Percentiles rank a stretch among this genome's conserved stretches.
phyloP scores from a whole-genome alignment of 164 flowering plant species.

The Pachysandra terminalis region DNA sequence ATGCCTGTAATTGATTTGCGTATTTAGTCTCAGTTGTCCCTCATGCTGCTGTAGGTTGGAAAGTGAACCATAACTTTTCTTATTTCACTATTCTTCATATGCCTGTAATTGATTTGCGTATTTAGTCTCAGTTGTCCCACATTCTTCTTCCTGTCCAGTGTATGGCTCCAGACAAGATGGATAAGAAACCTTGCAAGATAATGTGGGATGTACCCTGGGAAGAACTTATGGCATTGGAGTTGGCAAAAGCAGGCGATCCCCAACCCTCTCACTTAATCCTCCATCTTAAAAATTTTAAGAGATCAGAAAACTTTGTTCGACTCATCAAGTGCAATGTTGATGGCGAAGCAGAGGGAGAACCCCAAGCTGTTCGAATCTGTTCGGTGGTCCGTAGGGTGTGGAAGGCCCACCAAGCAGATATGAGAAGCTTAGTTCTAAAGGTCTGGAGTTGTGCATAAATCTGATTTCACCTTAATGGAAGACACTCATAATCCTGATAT shows the following conservation, averaged over 20 bases:
- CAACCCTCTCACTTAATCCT: constrained; percentile 86
- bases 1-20: neutral
- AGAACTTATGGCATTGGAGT: constrained; percentile 80
- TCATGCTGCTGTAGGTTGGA: neutral
- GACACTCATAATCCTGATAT: neutral
- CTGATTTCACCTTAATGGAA: neutral
- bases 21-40: neutral
- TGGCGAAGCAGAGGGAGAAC: constrained; percentile 52
- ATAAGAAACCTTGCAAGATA: constrained; percentile 85
- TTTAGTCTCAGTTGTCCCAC: neutral
- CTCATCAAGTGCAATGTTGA: constrained; percentile 73
- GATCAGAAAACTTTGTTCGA: constrained; percentile 67
- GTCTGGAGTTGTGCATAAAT: constrained; percentile 25
- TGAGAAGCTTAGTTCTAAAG: constrained; percentile 56
- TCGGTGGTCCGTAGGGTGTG: constrained; percentile 65
- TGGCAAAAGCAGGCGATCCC: constrained; percentile 76
- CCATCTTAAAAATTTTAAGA: constrained; percentile 76
- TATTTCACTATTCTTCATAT: neutral
- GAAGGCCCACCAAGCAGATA: constrained; percentile 63
- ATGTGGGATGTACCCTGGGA: constrained; percentile 99
- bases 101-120: neutral
- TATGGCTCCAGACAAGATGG: constrained; percentile 66
- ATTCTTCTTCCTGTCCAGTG: constrained; percentile 38
- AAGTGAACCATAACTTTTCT: neutral
- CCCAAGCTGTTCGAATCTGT: constrained; percentile 81